These are phyloP conservation scores for Pseudocercospora eumusae DNA, from an alignment of 2,329 filamentous ascomycete genomes.

Conservation along the genomic window DNA sequence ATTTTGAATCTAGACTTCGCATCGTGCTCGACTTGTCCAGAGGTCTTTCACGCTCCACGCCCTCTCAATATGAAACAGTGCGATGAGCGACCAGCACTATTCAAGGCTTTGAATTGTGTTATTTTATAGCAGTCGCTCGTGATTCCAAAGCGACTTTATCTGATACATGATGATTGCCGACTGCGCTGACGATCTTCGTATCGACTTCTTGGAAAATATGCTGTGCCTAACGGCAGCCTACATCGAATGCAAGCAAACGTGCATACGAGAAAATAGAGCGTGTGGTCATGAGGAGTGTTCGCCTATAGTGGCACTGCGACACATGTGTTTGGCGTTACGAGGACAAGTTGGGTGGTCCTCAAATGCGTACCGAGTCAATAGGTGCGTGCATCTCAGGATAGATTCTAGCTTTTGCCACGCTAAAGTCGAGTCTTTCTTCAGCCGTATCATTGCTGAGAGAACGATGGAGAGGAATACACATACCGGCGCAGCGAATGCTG, in stretches of 20 bases:
- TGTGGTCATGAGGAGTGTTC: not conserved
- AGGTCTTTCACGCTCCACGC: not conserved
- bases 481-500: not conserved
- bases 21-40: not conserved
- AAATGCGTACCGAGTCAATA: not conserved
- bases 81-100: not conserved
- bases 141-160: not conserved
- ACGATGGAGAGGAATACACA: not conserved
- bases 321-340: not conserved
- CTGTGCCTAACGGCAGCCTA: not conserved
- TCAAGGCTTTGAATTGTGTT: not conserved
- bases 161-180: not conserved
- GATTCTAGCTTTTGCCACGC: not conserved
- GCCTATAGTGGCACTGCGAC: not conserved
- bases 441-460: not conserved
- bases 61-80: not conserved
- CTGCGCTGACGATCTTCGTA: not conserved
- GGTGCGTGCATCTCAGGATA: not conserved
- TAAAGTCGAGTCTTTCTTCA: not conserved
- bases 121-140: not conserved
- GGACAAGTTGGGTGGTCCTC: not conserved
- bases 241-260: not conserved
- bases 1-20: not conserved
- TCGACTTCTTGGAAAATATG: not conserved
- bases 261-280: slow-evolving; percentile 1